phyloP scores from a whole-genome alignment of 2,329 filamentous ascomycete genomes.

The Aspergillus aculeatus region DNA sequence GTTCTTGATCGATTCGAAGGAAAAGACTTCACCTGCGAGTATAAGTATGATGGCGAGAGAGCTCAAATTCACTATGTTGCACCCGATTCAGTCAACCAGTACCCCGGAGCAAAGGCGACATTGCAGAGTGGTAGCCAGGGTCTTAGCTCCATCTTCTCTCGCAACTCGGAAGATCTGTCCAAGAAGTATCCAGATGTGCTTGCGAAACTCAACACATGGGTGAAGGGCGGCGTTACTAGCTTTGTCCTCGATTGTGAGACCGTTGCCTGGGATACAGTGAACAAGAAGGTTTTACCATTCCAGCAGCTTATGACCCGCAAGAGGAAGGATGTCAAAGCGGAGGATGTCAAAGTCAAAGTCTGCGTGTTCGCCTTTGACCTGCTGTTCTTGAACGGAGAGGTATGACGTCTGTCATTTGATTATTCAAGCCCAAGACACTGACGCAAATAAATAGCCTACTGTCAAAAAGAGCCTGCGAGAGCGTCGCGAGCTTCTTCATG shows the following conservation, averaged over 20 bases:
- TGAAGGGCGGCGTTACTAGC: slow-evolving; percentile 84
- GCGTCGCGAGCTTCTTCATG: slow-evolving; percentile 70
- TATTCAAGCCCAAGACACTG: slow-evolving; percentile 7
- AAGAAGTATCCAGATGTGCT: slow-evolving; percentile 98
- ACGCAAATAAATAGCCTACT: slow-evolving; percentile 53
- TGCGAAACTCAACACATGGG: slow-evolving; percentile 81
- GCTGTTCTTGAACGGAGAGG: slow-evolving; percentile 86
- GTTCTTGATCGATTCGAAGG: slow-evolving; percentile 94
- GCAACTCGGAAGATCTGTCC: slow-evolving; percentile 94
- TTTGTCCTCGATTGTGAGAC: slow-evolving; percentile 99
- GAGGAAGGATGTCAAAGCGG: slow-evolving; percentile 91
- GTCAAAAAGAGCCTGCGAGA: slow-evolving; percentile 86
- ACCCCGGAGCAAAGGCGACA: slow-evolving; percentile 61
- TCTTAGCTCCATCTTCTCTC: slow-evolving; percentile 89
- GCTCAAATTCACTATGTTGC: slow-evolving; percentile 98
- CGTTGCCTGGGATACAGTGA: slow-evolving; percentile 89
- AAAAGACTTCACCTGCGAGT: slow-evolving; percentile 95
- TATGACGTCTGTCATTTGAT: slow-evolving; percentile 22
- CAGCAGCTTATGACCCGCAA: slow-evolving; percentile 98
- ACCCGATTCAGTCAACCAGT: slow-evolving; percentile 70
- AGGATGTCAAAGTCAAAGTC: slow-evolving; percentile 94
- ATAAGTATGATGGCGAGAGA: slow-evolving; percentile 97
- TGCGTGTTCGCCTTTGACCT: slow-evolving; percentile 97
- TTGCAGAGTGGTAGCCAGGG: slow-evolving; percentile 67
- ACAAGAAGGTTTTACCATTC: slow-evolving; percentile 95